Evolutionary conservation across 345 rosid genomes (phyloP).

Genomic region (Salix caprea): DNA sequence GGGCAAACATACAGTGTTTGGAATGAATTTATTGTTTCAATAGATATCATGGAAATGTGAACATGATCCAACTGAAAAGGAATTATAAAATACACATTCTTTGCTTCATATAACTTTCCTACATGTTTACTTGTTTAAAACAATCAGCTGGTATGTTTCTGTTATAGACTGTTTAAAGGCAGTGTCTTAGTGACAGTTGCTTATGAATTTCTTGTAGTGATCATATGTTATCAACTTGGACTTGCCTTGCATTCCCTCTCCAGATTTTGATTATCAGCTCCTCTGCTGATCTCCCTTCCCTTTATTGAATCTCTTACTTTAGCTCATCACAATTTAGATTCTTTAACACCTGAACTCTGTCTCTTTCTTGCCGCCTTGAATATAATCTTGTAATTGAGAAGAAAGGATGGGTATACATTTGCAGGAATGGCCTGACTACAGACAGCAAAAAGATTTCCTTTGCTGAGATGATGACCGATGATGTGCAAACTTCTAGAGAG

Average conservation of each 20-base stretch:
- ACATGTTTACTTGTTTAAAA: not conserved
- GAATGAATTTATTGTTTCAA: not conserved
- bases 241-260: not conserved
- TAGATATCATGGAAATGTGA: not conserved
- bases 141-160: not conserved
- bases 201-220: not conserved
- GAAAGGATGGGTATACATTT: constrained; percentile 18
- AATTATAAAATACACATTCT: not conserved
- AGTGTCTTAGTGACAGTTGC: not conserved
- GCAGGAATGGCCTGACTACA: constrained; percentile 78
- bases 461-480: constrained; percentile 93
- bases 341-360: not conserved
- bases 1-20: not conserved
- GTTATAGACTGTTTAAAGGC: not conserved
- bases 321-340: not conserved
- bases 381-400: constrained; percentile 1
- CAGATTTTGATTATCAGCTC: not conserved
- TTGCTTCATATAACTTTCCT: not conserved
- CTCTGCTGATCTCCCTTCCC: not conserved
- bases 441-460: constrained; percentile 64
- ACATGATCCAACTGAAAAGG: not conserved
- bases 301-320: no score
- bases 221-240: not conserved
- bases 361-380: not conserved
- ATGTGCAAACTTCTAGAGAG: constrained; percentile 73